Evolutionary conservation across 495 filamentous ascomycete genomes (phyloP).

Genomic region (Aspergillus ostianus): DNA sequence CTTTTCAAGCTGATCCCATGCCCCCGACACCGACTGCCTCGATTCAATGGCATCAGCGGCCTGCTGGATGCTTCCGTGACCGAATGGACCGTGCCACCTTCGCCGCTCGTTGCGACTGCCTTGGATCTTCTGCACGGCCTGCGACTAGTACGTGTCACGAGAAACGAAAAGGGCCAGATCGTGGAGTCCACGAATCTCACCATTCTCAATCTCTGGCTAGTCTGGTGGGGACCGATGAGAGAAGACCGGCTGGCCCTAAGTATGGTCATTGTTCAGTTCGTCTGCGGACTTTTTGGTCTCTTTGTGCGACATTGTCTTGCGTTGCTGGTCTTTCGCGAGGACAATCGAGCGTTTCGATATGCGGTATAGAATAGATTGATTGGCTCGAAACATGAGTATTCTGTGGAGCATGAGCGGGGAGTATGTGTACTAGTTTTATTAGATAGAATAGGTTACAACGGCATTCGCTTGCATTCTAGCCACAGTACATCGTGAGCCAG

Average conservation of each 20-base stretch:
- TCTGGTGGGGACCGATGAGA: conserved; percentile 89
- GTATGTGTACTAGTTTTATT: not conserved
- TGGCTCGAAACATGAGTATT: not conserved
- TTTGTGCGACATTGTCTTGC: conserved; percentile 84
- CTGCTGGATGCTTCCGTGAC: conserved; percentile 82
- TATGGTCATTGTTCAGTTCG: conserved; percentile 69
- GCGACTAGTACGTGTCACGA: conserved; percentile 61
- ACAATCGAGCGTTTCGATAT: conserved; percentile 59
- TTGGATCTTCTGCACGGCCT: conserved; percentile 65
- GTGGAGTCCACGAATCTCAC: conserved; percentile 87
- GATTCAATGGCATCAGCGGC: conserved; percentile 80
- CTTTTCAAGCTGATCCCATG: conserved; percentile 87
- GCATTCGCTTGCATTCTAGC: not conserved
- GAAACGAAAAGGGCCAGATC: conserved; percentile 66
- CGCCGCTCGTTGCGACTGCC: conserved; percentile 52
- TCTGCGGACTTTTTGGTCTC: conserved; percentile 74
- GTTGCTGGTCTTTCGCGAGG: conserved; percentile 76
- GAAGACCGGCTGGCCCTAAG: conserved; percentile 80
- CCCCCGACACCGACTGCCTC: conserved; percentile 85
- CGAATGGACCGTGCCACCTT: conserved; percentile 71
- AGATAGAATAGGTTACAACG: not conserved
- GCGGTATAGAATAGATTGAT: conserved; percentile 20
- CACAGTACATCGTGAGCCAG: too few species aligned
- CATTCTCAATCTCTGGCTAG: conserved; percentile 90
- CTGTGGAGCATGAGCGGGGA: too few species aligned